Conservation (phyloP, 2,329 filamentous ascomycete genomes). For the Colletotrichum sp. region DNA sequence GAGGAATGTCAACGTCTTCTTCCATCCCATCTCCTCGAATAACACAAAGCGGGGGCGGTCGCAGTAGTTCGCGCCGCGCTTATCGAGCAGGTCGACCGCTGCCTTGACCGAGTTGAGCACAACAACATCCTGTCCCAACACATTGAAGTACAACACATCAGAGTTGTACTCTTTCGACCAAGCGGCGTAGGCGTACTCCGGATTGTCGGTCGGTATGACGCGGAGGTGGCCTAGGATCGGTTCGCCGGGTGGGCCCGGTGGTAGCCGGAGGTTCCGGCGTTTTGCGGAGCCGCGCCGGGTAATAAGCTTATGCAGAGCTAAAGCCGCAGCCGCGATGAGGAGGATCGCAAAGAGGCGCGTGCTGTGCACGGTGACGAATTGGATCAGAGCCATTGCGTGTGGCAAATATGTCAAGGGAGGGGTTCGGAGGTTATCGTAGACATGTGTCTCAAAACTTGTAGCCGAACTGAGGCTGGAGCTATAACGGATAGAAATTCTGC, state of each 20-base stretch:
- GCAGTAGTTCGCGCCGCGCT: slow-evolving; percentile 46
- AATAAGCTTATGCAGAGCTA: background rate
- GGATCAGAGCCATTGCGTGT: background rate
- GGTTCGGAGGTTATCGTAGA: background rate
- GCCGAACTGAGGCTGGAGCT: background rate
- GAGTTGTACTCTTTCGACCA: slow-evolving; percentile 55
- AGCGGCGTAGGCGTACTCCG: slow-evolving; percentile 33
- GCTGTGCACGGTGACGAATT: background rate
- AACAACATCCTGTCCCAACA: slow-evolving; percentile 37
- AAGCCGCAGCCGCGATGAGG: background rate
- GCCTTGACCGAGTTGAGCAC: slow-evolving; percentile 47
- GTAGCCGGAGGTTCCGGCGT: slow-evolving; percentile 24
- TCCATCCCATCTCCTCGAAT: slow-evolving; percentile 50
- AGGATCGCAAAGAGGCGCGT: background rate
- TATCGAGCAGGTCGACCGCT: slow-evolving; percentile 48
- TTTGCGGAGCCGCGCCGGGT: background rate
- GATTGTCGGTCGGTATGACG: slow-evolving; percentile 41
- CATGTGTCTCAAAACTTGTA: background rate
- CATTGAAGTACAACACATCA: slow-evolving; percentile 32
- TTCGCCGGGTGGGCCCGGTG: slow-evolving; percentile 37
- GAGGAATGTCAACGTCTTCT: slow-evolving; percentile 48
- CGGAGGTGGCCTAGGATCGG: slow-evolving; percentile 48
- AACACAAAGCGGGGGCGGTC: slow-evolving; percentile 49
- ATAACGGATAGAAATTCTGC: background rate
- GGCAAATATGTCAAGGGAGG: background rate